Base-by-base conservation (phyloP, 495 filamentous ascomycete species). In the Achaetomiella virescens region DNA sequence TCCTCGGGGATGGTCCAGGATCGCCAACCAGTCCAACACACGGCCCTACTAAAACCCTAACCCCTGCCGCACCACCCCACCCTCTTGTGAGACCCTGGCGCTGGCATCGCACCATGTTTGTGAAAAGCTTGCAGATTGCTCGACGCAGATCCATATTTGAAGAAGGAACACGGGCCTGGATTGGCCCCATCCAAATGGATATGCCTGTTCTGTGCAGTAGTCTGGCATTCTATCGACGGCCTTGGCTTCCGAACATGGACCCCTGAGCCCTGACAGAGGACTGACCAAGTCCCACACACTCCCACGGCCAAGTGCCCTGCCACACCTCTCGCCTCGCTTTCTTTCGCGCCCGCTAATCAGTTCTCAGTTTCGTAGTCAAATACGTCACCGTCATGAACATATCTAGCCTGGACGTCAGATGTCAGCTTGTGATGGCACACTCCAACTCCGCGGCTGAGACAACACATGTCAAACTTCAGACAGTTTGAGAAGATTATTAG, bases 401-500 rank as follows among this genome's bases (percentile, higher is more conserved):
- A 9, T 44, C 3, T 18, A 48, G 21, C 41, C 33, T 53, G 52
- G 9, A 12, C n/a, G 27, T 46, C 22, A 38, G 3, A 8, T 22
- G 52, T 54, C 43, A 54, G 52, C 18, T 18, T 5, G 21, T 20
- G 41, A 15, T 37, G 41, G 8, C n/a, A 5, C 38, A 18, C 5
- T 10, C 29, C 33, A 31, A 22, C 40, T 22, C 14, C 11, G 20
- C 24, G 33, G 20, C 9, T 18, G 20, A 48, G 44, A 40, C 22
- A 46, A 2, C 9, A 7, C n/a, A 49, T 14, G n/a, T 18, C 14
- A 35, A 33, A 59, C 52, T 40, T 77, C 75, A 76, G 75, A 74
- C 42, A 62, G 48, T 60, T 66, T 77, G 75, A 78, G 76, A 78
- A 78, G 76, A 78, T 78, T 70, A 56, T 62, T 66, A 57, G 40